phyloP scores from a whole-genome alignment of 108 stramenopile species.

The Skeletonema tropicum region DNA sequence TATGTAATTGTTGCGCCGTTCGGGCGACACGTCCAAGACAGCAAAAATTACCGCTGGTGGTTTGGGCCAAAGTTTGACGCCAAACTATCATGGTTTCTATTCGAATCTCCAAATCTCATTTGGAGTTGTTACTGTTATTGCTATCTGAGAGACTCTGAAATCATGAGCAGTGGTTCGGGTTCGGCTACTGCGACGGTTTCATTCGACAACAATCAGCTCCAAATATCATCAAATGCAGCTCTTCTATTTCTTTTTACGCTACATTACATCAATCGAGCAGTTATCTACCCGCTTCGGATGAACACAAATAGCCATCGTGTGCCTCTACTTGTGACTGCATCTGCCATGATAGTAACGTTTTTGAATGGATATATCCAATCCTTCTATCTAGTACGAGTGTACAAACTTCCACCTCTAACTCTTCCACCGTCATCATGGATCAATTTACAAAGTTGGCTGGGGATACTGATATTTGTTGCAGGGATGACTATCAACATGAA shows the following conservation, averaged over 20 bases:
- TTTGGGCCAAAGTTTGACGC: conserved; percentile 62
- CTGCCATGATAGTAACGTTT: conserved; percentile 57
- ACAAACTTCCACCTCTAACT: conserved; percentile 20
- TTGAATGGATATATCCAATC: conserved; percentile 85
- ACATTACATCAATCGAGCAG: conserved; percentile 88
- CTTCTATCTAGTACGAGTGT: conserved; percentile 31
- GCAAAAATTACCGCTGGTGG: conserved; percentile 37
- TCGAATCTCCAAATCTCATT: conserved; percentile 76
- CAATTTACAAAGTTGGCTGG: conserved; percentile 49
- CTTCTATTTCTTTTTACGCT: conserved; percentile 73
- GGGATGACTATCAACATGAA: conserved; percentile 75
- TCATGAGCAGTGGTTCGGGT: neutral
- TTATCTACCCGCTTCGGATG: conserved; percentile 86
- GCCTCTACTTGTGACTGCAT: conserved; percentile 61
- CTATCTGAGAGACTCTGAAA: conserved; percentile 16
- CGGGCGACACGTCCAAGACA: conserved; percentile 42
- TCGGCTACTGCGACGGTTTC: neutral
- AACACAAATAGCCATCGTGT: conserved; percentile 57
- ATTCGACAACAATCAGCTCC: neutral
- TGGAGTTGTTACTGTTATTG: conserved; percentile 54
- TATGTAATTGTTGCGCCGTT: conserved; percentile 49
- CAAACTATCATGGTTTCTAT: conserved; percentile 63
- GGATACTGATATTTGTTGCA: conserved; percentile 53
- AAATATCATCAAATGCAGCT: conserved; percentile 47
- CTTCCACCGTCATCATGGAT: conserved; percentile 1